Evolutionary conservation across 768 basidiomycete species (phyloP).

Genomic region (Exidia glandulosa): DNA sequence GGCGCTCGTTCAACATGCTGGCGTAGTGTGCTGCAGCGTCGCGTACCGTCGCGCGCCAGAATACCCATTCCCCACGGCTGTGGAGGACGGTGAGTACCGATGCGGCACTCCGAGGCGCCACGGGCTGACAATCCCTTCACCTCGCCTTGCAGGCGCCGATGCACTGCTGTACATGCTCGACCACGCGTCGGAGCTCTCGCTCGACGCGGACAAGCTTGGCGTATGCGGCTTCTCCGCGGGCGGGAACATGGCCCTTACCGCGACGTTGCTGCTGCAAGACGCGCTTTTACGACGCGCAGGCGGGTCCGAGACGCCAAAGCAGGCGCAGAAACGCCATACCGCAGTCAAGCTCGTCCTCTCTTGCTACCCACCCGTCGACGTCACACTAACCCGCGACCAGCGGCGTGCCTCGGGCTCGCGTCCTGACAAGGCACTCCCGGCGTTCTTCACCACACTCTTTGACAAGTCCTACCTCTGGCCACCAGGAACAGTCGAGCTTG

Average conservation of each 20-base stretch:
- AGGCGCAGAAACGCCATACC: not conserved
- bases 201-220: slow-evolving; percentile 9
- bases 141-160: slow-evolving; percentile 1
- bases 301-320: not conserved
- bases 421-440: slow-evolving; percentile 7
- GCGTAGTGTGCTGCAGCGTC: slow-evolving; percentile 9
- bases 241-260: slow-evolving; percentile 11
- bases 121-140: not conserved
- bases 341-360: slow-evolving; percentile 7
- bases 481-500: slow-evolving; percentile 1
- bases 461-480: slow-evolving; percentile 11
- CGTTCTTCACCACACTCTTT: slow-evolving; percentile 10
- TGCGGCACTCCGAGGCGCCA: too few relatives aligned
- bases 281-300: slow-evolving; percentile 4
- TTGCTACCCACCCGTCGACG: slow-evolving; percentile 13
- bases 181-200: slow-evolving; percentile 7
- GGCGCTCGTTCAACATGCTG: slow-evolving; percentile 5
- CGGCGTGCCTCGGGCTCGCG: slow-evolving; percentile 3
- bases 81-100: slow-evolving; percentile 13
- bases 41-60: slow-evolving; percentile 14
- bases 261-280: slow-evolving; percentile 6
- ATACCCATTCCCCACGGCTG: slow-evolving; percentile 13
- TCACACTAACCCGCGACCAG: slow-evolving; percentile 6
- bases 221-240: slow-evolving; percentile 15
- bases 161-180: slow-evolving; percentile 8